phyloP scores from a whole-genome alignment of 1,284 basidiomycete genomes.

The Ustilago curta region DNA sequence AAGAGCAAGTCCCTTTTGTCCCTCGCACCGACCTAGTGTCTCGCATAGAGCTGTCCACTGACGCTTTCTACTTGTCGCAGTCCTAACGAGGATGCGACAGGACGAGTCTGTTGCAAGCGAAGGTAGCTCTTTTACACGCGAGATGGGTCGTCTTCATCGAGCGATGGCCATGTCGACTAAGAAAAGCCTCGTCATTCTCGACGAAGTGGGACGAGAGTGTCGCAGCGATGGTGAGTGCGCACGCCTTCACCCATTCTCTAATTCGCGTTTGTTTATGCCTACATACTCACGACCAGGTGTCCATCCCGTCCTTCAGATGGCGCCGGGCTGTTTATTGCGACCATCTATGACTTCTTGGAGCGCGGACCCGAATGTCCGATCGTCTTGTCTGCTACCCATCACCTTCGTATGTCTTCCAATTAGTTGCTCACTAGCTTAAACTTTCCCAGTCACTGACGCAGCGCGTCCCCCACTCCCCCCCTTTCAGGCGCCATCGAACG shows the following conservation, averaged over 20 bases:
- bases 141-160: slow-evolving; percentile 42
- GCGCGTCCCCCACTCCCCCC: not conserved
- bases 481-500: slow-evolving; percentile 38
- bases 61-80: slow-evolving; percentile 1
- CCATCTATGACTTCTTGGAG: slow-evolving; percentile 42
- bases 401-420: slow-evolving; percentile 28
- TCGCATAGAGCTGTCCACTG: not conserved
- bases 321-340: slow-evolving; percentile 45
- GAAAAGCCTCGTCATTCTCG: slow-evolving; percentile 44
- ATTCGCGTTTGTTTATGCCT: too few relatives aligned
- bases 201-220: slow-evolving; percentile 49
- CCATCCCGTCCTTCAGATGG: slow-evolving; percentile 20
- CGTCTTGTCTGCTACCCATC: slow-evolving; percentile 45
- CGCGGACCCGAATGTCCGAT: slow-evolving; percentile 33
- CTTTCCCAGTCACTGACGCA: not conserved
- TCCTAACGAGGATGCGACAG: slow-evolving; percentile 50
- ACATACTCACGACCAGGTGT: not conserved
- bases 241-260: too few relatives aligned
- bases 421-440: too few relatives aligned
- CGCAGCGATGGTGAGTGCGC: slow-evolving; percentile 41
- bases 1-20: slow-evolving; percentile 17
- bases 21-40: not conserved
- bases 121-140: slow-evolving; percentile 47
- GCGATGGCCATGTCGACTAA: slow-evolving; percentile 37
- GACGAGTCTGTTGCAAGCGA: slow-evolving; percentile 49